Base-by-base conservation (phyloP, 768 basidiomycete species). In the Macrocybe gigantea region DNA sequence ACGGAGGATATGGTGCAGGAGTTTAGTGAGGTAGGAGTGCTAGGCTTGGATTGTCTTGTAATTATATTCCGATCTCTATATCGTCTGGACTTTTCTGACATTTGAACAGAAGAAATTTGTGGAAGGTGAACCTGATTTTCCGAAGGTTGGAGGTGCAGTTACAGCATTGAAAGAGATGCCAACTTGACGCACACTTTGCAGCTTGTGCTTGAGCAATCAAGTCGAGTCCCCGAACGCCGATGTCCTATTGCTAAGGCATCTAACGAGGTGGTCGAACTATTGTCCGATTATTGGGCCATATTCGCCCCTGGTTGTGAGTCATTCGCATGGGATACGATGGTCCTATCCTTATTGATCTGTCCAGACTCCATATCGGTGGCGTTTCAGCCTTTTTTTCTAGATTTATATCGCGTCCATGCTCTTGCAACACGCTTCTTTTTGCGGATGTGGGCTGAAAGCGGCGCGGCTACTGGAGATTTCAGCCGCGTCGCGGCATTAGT, bases 361-460 rank as follows among this genome's bases (percentile, higher is more conserved):
- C 32, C 49, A 85, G 89, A 90, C 62, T 83, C 89, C 2, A 85
- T 88, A 2, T 82, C 87, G 3, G 86, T 86, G 2, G 78, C 81
- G 2, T 92, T 89, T 62, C 83, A 88, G 52, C 91, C 91, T 0
- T 91, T 92, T 68, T 88, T 94, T 67, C 74, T 94, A 53, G 88
- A 88, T 55, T 89, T 93, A 59, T 75, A 78, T 60, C 82, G 77
- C 53, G 83, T 92, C 5, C 93, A 96, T 63, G 70, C 76, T 7
- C 68, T 93, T n/a, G 86, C 87, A 5, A 81, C 84, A 3, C 79
- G 79, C 40, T 93, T 94, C 70, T 94, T 94, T 66, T 68, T 91
- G n/a, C 79, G 89, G 33, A 92, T 95, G 82, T 95, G 90, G 91
- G 79, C 75, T 55, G 93, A 95, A 61, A 88, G 87, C 57, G 83